Evolutionary conservation across 2,329 filamentous ascomycete genomes (phyloP).

Genomic region (Diplodia mutila): DNA sequence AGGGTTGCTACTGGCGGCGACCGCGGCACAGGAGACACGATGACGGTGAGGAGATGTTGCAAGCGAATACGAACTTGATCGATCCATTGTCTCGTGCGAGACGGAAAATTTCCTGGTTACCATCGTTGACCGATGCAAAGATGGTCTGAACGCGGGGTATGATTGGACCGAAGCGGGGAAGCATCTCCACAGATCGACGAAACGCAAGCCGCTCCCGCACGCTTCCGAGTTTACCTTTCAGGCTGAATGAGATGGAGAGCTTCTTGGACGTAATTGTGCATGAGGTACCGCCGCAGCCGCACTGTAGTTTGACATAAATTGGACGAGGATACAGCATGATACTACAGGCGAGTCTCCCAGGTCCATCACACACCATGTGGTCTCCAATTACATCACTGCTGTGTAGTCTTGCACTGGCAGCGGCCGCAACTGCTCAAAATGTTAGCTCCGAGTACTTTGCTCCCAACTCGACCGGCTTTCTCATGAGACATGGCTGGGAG

Average conservation of each 20-base stretch:
- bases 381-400: neutral
- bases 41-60: neutral
- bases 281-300: neutral
- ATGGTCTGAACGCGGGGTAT: conserved; percentile 11
- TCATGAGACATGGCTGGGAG: conserved; percentile 46
- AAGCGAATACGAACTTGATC: conserved; percentile 9
- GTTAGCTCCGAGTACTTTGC: conserved; percentile 26
- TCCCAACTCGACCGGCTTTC: conserved; percentile 36
- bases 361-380: neutral
- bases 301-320: conserved; percentile 10
- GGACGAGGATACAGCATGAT: neutral
- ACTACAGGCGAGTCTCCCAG: neutral
- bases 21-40: neutral
- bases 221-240: conserved; percentile 15
- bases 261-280: neutral
- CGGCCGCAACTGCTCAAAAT: neutral
- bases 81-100: neutral
- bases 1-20: neutral
- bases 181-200: conserved; percentile 21
- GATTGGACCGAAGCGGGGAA: conserved; percentile 21
- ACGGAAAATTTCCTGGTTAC: conserved; percentile 1
- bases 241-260: neutral
- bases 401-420: neutral
- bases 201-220: conserved; percentile 16
- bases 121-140: neutral